Percentiles rank a stretch among this genome's conserved stretches.
phyloP scores from a whole-genome alignment of 2,329 filamentous ascomycete species.

The Biscogniauxia mediterranea region DNA sequence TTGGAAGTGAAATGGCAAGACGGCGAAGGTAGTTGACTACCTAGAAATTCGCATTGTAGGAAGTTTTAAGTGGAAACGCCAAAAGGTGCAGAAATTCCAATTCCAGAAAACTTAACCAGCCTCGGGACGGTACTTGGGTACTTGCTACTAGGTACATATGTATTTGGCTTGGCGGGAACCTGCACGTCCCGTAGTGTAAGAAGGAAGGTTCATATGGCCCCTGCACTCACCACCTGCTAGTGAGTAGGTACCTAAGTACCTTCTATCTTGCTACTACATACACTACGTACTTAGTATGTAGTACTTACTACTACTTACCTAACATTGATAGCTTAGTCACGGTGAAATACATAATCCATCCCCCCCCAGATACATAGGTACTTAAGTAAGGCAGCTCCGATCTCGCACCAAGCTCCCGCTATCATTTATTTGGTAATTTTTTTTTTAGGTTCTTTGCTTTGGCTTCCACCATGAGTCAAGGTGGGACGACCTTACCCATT shows the following conservation, averaged over 20 bases:
- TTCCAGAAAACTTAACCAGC: conserved; percentile 8
- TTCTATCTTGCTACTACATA: no score
- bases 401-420: conserved; percentile 2
- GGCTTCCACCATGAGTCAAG: conserved; percentile 20
- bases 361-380: neutral
- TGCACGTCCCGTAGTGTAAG: no score
- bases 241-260: conserved; percentile 2
- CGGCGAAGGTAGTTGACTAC: neutral
- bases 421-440: neutral
- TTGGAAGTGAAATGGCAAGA: neutral
- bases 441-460: neutral
- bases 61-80: conserved; percentile 9
- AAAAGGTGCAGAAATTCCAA: conserved; percentile 16
- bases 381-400: conserved; percentile 4
- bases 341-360: neutral
- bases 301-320: no score
- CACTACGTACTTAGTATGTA: no score
- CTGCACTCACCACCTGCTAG: no score
- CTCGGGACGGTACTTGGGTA: conserved; percentile 5
- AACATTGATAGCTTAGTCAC: conserved; percentile 3
- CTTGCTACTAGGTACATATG: neutral
- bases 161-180: neutral
- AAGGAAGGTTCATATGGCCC: no score
- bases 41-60: conserved; percentile 1
- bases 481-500: conserved; percentile 21